These are phyloP conservation scores for Phoenix roebelenii DNA, from an alignment of 176 grass and related monocot species.

Conservation along the genomic window DNA sequence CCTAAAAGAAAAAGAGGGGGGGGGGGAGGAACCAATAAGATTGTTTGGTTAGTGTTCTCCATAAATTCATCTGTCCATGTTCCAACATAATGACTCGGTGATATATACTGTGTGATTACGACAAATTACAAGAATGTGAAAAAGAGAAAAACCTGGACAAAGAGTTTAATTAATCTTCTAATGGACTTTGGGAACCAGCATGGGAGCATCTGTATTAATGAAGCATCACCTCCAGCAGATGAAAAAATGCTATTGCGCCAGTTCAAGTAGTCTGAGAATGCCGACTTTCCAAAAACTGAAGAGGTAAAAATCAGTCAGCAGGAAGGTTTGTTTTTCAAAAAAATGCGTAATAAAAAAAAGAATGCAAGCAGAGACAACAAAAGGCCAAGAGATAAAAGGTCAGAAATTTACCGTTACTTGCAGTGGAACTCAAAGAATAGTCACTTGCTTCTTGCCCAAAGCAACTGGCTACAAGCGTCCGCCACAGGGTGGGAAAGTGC, in stretches of 20 bases:
- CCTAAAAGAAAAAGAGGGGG: no score
- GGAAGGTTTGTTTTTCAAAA: slow-evolving; percentile 1
- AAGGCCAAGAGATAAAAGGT: slow-evolving; percentile 7
- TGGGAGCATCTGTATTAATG: slow-evolving; percentile 82
- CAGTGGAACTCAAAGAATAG: slow-evolving; percentile 36
- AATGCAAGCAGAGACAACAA: slow-evolving; percentile 16
- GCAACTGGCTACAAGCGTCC: slow-evolving; percentile 59
- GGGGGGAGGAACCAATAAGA: no score
- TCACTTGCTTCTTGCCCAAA: slow-evolving; percentile 59
- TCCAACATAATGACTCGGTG: no score
- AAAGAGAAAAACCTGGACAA: slow-evolving; percentile 62
- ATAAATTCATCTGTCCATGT: no score
- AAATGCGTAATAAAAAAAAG: slow-evolving; percentile 1
- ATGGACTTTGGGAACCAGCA: slow-evolving; percentile 59
- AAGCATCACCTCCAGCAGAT: slow-evolving; percentile 76
- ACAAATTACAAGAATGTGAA: no score
- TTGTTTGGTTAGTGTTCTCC: no score
- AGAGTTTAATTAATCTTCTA: slow-evolving; percentile 83
- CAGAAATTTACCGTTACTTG: slow-evolving; percentile 43
- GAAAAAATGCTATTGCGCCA: slow-evolving; percentile 79
- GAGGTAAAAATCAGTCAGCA: slow-evolving; percentile 12
- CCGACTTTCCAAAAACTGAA: slow-evolving; percentile 51
- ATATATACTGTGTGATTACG: no score
- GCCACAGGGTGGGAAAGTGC: slow-evolving; percentile 71
- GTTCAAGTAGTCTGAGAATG: slow-evolving; percentile 62